phyloP scores from a whole-genome alignment of 2,329 filamentous ascomycete species.

The Monosporascus sp. region DNA sequence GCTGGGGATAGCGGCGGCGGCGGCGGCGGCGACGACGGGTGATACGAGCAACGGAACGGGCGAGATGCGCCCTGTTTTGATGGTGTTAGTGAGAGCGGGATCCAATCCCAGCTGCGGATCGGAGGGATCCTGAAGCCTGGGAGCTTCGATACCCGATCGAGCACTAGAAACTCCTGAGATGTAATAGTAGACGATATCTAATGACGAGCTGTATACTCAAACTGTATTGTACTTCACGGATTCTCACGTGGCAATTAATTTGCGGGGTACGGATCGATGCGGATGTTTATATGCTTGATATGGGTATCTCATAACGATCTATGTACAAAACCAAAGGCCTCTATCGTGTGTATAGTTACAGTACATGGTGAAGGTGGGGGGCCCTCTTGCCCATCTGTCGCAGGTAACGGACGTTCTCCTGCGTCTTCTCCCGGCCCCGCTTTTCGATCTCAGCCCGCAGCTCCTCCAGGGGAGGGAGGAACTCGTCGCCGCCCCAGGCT shows the following conservation, averaged over 20 bases:
- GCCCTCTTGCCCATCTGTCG: slow-evolving; percentile 5
- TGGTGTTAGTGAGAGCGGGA: background rate
- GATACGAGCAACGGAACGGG: background rate
- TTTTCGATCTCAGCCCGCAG: slow-evolving; percentile 21
- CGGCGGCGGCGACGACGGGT: slow-evolving; percentile 1
- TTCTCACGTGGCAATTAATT: too few species aligned
- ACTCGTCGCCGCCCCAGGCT: slow-evolving; percentile 28
- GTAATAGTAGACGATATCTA: too few species aligned
- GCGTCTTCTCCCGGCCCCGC: slow-evolving; percentile 7
- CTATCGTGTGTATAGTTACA: slow-evolving; percentile 1
- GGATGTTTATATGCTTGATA: too few species aligned
- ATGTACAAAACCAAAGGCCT: background rate
- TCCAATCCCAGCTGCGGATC: too few species aligned
- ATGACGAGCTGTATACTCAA: too few species aligned
- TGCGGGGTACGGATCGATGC: too few species aligned
- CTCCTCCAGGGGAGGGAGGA: slow-evolving; percentile 25
- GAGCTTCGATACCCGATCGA: background rate
- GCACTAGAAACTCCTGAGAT: background rate
- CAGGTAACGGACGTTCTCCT: slow-evolving; percentile 9
- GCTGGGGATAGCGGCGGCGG: slow-evolving; percentile 3
- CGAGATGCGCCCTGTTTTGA: background rate
- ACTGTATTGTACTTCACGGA: too few species aligned
- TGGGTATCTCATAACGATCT: background rate
- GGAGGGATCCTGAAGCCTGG: background rate
- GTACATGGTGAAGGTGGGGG: slow-evolving; percentile 2